phyloP scores from a whole-genome alignment of 495 filamentous ascomycete species.

The Xylaria longipes region DNA sequence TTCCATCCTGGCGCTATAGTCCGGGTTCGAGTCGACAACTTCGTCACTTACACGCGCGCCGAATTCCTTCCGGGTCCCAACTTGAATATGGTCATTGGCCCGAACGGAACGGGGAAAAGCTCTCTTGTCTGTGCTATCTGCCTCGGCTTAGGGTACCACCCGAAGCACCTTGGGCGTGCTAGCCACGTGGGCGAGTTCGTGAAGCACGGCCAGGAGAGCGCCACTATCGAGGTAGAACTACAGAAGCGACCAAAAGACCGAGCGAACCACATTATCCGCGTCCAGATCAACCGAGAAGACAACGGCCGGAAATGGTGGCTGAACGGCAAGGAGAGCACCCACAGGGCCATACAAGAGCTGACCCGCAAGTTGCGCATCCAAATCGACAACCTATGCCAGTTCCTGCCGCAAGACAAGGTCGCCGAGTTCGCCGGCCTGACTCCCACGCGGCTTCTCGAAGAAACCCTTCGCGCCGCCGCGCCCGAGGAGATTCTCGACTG shows the following conservation, averaged over 20 bases:
- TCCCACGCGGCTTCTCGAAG: conserved; percentile 81
- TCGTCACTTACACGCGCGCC: conserved; percentile 92
- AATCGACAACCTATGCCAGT: conserved; percentile 97
- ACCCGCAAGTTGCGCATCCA: conserved; percentile 79
- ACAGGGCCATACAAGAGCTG: conserved; percentile 67
- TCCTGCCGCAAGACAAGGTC: conserved; percentile 95
- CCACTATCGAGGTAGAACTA: conserved; percentile 89
- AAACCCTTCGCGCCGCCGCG: conserved; percentile 87
- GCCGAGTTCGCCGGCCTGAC: conserved; percentile 89
- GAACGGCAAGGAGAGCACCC: conserved; percentile 63
- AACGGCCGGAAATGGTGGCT: conserved; percentile 78
- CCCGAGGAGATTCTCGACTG: conserved; percentile 78
- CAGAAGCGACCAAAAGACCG: conserved; percentile 56
- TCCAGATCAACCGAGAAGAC: conserved; percentile 79
- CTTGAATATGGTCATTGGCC: conserved; percentile 98
- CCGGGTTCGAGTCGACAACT: conserved; percentile 84
- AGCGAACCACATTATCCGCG: conserved; percentile 73
- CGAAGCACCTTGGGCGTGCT: conserved; percentile 85
- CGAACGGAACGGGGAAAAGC: conserved; percentile 97
- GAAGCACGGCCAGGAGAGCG: conserved; percentile 82
- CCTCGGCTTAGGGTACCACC: conserved; percentile 84
- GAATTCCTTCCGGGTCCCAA: conserved; percentile 90
- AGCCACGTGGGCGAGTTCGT: conserved; percentile 88
- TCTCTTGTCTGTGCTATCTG: conserved; percentile 98
- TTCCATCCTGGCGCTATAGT: conserved; percentile 88